phyloP scores from a whole-genome alignment of 2,329 filamentous ascomycete species.

The Diaporthe vexans region DNA sequence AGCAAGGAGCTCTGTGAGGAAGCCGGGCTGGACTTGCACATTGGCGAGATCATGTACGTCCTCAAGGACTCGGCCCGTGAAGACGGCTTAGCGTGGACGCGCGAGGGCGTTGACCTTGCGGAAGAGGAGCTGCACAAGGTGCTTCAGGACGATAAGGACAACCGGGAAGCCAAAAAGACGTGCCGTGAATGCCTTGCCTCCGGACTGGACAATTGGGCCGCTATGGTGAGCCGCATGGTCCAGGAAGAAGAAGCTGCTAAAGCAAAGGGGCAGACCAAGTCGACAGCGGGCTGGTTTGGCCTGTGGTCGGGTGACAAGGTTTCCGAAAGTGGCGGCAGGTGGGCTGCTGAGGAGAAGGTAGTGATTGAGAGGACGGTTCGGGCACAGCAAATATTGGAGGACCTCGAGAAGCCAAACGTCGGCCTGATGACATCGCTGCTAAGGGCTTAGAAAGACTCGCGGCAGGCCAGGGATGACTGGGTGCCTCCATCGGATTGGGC shows the following conservation, averaged over 20 bases:
- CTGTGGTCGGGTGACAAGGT: slow-evolving; percentile 56
- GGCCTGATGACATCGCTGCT: slow-evolving; percentile 40
- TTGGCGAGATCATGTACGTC: slow-evolving; percentile 92
- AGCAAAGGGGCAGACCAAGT: slow-evolving; percentile 46
- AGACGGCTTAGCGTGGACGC: slow-evolving; percentile 88
- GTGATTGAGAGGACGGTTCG: slow-evolving; percentile 65
- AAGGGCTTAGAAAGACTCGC: slow-evolving; percentile 34
- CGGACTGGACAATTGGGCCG: slow-evolving; percentile 85
- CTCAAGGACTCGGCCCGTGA: slow-evolving; percentile 68
- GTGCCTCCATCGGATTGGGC: background rate
- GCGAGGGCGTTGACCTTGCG: slow-evolving; percentile 86
- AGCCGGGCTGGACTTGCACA: slow-evolving; percentile 87
- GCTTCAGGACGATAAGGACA: slow-evolving; percentile 47
- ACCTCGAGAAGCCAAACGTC: slow-evolving; percentile 50
- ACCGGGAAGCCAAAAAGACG: slow-evolving; percentile 64
- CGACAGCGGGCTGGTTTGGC: slow-evolving; percentile 54
- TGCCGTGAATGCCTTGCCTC: slow-evolving; percentile 84
- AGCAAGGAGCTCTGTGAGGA: slow-evolving; percentile 82
- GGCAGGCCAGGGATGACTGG: slow-evolving; percentile 1
- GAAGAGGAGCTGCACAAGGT: slow-evolving; percentile 74
- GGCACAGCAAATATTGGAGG: slow-evolving; percentile 66
- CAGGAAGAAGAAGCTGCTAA: slow-evolving; percentile 60
- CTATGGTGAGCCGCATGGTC: slow-evolving; percentile 80
- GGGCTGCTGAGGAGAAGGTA: slow-evolving; percentile 68
- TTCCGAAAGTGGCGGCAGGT: slow-evolving; percentile 56